phyloP scores from a whole-genome alignment of 352 stramenopile genomes.

The Globisporangium cylindrosporum region DNA sequence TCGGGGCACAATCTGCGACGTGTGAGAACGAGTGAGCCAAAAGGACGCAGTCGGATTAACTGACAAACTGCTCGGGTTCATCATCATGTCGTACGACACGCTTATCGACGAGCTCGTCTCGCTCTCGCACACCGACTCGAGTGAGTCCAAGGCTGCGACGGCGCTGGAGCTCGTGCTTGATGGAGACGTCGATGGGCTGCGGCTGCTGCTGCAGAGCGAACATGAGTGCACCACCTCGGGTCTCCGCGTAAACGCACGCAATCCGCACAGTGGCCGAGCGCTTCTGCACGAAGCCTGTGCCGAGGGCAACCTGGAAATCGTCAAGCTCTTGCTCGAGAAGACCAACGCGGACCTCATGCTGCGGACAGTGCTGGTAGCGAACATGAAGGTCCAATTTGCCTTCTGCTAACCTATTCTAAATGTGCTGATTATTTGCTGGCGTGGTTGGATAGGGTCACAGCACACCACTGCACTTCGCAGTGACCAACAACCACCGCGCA shows the following conservation, averaged over 20 bases:
- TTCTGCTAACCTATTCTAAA: background rate
- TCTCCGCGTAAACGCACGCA: slow-evolving; percentile 38
- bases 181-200: slow-evolving; percentile 28
- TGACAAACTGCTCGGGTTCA: background rate
- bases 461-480: slow-evolving; percentile 57
- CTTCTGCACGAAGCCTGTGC: slow-evolving; percentile 66
- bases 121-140: slow-evolving; percentile 5
- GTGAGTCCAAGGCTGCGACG: slow-evolving; percentile 1
- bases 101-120: slow-evolving; percentile 52
- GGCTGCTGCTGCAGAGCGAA: slow-evolving; percentile 20
- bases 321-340: slow-evolving; percentile 51
- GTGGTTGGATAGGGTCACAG: slow-evolving; percentile 42
- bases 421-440: background rate
- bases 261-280: slow-evolving; percentile 34
- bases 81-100: slow-evolving; percentile 27
- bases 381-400: background rate
- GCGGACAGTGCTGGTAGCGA: slow-evolving; percentile 60
- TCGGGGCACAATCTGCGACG: slow-evolving; percentile 23
- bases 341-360: slow-evolving; percentile 49
- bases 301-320: slow-evolving; percentile 43
- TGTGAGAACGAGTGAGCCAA: slow-evolving; percentile 18
- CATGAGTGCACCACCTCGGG: background rate
- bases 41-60: slow-evolving; percentile 11
- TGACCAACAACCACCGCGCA: slow-evolving; percentile 50
- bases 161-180: slow-evolving; percentile 32